phyloP scores from a whole-genome alignment of 805 yeast genomes.

The Candida wancherniae region DNA sequence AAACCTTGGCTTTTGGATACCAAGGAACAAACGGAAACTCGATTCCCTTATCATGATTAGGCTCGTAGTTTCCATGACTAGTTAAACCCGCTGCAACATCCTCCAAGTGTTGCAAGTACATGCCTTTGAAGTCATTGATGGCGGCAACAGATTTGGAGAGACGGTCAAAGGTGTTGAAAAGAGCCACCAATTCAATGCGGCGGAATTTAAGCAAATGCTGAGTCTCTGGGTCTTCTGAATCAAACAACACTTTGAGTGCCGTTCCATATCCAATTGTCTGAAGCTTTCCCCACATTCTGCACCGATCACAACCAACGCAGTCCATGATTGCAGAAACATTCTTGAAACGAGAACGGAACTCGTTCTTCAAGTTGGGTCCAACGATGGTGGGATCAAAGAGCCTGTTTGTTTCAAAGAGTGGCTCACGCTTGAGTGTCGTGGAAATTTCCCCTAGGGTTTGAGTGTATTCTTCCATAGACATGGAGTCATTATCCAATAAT shows the following conservation, averaged over 20 bases:
- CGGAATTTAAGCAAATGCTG: constrained; percentile 56
- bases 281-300: constrained; percentile 96
- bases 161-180: constrained; percentile 89
- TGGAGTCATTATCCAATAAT: constrained; percentile 30
- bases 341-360: constrained; percentile 78
- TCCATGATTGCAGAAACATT: constrained; percentile 94
- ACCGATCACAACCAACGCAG: constrained; percentile 97
- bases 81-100: constrained; percentile 37
- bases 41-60: constrained; percentile 26
- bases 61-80: constrained; percentile 39
- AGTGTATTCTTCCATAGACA: constrained; percentile 28
- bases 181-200: constrained; percentile 81
- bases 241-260: constrained; percentile 85
- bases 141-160: constrained; percentile 79
- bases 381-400: constrained; percentile 45
- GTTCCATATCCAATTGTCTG: constrained; percentile 98
- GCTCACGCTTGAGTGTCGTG: constrained; percentile 17
- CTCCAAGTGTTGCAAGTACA: constrained; percentile 43
- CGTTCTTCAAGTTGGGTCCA: constrained; percentile 62
- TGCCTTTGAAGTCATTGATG: constrained; percentile 60
- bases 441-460: constrained; percentile 9
- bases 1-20: constrained; percentile 5
- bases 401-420: constrained; percentile 43
- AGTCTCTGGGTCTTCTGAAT: constrained; percentile 51
- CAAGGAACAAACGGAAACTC: constrained; percentile 34